Evolutionary conservation across 148 eudicot genomes (phyloP).

Genomic region (Tetragonia tetragonoides): DNA sequence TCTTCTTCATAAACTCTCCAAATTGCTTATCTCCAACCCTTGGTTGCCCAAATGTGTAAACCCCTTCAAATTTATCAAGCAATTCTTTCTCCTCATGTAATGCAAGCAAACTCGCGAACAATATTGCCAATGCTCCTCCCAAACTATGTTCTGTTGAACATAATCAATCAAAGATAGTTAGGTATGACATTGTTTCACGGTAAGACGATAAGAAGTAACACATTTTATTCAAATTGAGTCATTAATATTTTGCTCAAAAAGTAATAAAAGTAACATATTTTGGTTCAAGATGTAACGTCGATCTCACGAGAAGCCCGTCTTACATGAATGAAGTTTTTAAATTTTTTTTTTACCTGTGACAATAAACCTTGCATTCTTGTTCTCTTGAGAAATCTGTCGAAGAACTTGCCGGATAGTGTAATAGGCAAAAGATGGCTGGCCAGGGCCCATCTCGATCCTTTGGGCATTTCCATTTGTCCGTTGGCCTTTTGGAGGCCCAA

Average conservation of each 20-base stretch:
- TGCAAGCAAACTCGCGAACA: constrained; percentile 44
- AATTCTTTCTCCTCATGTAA: constrained; percentile 53
- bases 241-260: no score
- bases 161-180: no score
- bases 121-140: constrained; percentile 75
- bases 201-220: no score
- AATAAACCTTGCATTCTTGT: constrained; percentile 46
- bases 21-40: constrained; percentile 65
- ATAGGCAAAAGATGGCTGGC: constrained; percentile 43
- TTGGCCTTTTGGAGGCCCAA: no score
- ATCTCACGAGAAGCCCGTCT: no score
- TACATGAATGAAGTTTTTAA: no score
- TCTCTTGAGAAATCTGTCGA: constrained; percentile 27
- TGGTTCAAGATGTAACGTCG: no score
- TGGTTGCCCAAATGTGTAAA: constrained; percentile 83
- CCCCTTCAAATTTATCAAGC: constrained; percentile 56
- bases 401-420: constrained; percentile 50
- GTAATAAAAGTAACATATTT: no score
- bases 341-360: constrained; percentile 31
- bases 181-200: no score
- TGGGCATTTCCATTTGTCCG: constrained; percentile 31
- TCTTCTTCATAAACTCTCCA: constrained; percentile 66
- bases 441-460: constrained; percentile 22
- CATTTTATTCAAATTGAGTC: no score
- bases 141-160: constrained; percentile 51